These are phyloP conservation scores for Leucoagaricus sp. DNA, from an alignment of 1,284 basidiomycete genomes.

Conservation along the genomic window DNA sequence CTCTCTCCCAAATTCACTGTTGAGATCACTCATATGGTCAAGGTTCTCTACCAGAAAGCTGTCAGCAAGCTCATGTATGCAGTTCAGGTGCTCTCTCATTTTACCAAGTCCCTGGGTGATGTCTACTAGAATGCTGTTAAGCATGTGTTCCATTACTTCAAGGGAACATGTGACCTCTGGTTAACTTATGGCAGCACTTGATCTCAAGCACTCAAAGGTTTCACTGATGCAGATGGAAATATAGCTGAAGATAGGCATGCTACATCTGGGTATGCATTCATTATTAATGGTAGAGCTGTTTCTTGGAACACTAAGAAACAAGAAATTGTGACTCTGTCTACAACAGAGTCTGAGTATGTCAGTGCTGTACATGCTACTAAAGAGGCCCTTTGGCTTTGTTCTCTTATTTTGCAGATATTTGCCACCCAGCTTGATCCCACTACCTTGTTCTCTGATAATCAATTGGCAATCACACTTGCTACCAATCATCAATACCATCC, in stretches of 20 bases:
- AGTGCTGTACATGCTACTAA: too few species aligned
- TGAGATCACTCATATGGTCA: slow-evolving; percentile 8
- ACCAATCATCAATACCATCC: slow-evolving; percentile 36
- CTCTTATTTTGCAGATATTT: too few species aligned
- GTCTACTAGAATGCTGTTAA: slow-evolving; percentile 31
- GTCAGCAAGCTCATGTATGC: slow-evolving; percentile 33
- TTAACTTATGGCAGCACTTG: too few species aligned
- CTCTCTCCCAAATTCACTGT: slow-evolving; percentile 1
- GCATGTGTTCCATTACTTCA: slow-evolving; percentile 32
- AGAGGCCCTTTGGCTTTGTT: too few species aligned
- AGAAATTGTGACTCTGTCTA: too few species aligned
- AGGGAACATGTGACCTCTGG: slow-evolving; percentile 24
- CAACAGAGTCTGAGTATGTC: too few species aligned
- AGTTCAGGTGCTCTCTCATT: slow-evolving; percentile 28
- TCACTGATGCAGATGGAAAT: too few species aligned
- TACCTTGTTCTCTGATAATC: slow-evolving; percentile 34
- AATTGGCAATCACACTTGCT: slow-evolving; percentile 35
- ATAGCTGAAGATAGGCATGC: too few species aligned
- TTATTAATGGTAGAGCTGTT: too few species aligned
- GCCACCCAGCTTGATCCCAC: slow-evolving; percentile 24
- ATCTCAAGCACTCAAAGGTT: too few species aligned
- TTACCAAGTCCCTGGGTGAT: slow-evolving; percentile 23
- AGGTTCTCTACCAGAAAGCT: slow-evolving; percentile 19
- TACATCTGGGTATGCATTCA: too few species aligned
- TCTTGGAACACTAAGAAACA: too few species aligned